Base-by-base conservation (phyloP, 495 filamentous ascomycete species). In the Articulospora tetracladia region DNA sequence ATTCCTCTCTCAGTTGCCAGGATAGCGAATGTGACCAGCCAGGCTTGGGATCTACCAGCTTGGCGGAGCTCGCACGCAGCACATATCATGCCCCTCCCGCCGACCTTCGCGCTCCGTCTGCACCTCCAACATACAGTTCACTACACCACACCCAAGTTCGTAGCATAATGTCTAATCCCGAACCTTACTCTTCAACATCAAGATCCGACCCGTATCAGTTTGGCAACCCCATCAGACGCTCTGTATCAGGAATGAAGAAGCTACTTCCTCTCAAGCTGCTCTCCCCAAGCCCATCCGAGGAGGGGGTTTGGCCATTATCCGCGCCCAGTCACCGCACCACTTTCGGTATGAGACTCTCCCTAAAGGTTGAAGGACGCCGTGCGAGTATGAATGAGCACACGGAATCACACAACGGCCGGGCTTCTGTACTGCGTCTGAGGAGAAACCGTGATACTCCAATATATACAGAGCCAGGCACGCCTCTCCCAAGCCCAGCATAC, bases 231-330 rank as follows among this genome's bases (percentile, higher is more conserved):
- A 51, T 57, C 7, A 30, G 59, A 12, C 60, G 58, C 34, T 60
- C 59, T 8, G 66, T 68, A 1, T n/a, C 66, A 10, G 58, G 62
- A 28, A 68, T 68, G 66, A 62, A 60, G 49, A 53, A 20, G 19
- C 48, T 68, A 34, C 57, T 66, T n/a, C 66, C 66, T 7, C 53
- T 68, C 19, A 62, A 44, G 26, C 52, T 68, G 13, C 19, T 57
- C 1, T 57, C 65, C 30, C 46, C 54, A 27, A 30, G 62, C 15
- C 22, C 53, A 2, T 52, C 55, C 13, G 53, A 53, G 2, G 25
- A 41, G 2, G 25, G 19, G 7, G 10, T 12, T 7, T 58, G 50
- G 32, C 58, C 62, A 32, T 54, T 34, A 22, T 49, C 25, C 11
- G 17, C 47, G 27, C 39, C 61, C 13, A 1, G 11, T 39, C 12